A percentile compares a stretch with the other conserved stretches of the same genome.
These are phyloP conservation scores for Hypholoma fasciculare DNA, from an alignment of 768 basidiomycete species.

Conservation along the genomic window DNA sequence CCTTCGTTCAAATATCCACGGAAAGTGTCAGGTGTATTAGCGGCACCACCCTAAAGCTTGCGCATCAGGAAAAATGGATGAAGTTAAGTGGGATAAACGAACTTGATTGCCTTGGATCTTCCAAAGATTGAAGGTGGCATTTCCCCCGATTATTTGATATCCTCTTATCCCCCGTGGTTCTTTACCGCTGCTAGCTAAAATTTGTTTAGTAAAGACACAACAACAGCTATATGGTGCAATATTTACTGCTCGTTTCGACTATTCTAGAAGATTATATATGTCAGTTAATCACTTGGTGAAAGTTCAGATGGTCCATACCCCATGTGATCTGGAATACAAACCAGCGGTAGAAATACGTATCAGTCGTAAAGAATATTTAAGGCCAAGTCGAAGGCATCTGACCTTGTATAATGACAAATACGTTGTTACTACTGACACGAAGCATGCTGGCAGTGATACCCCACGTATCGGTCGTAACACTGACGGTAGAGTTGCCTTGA, in stretches of 20 bases:
- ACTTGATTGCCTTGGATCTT: slow-evolving; percentile 73
- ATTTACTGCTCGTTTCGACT: slow-evolving; percentile 47
- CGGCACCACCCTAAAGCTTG: slow-evolving; percentile 15
- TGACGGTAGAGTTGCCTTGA: slow-evolving; percentile 42
- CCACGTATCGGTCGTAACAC: slow-evolving; percentile 44
- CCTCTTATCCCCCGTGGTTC: slow-evolving; percentile 51
- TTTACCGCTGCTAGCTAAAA: slow-evolving; percentile 46
- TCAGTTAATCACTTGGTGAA: background rate
- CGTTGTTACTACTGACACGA: slow-evolving; percentile 38
- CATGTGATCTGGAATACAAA: slow-evolving; percentile 42
- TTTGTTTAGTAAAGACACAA: background rate
- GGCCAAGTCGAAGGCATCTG: background rate
- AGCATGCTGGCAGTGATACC: slow-evolving; percentile 34
- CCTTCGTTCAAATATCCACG: slow-evolving; percentile 68
- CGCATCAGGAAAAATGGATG: background rate
- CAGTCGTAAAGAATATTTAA: background rate
- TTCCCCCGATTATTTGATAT: slow-evolving; percentile 41
- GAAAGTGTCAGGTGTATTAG: slow-evolving; percentile 22
- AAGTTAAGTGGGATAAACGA: slow-evolving; percentile 40
- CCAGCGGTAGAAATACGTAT: too few relatives aligned
- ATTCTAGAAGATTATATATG: slow-evolving; percentile 28
- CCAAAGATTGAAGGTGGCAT: slow-evolving; percentile 55
- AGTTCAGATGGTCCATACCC: slow-evolving; percentile 30
- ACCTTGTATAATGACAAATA: slow-evolving; percentile 40
- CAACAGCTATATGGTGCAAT: background rate